phyloP scores from a whole-genome alignment of 805 yeast genomes.

The Dipodascus albidus region DNA sequence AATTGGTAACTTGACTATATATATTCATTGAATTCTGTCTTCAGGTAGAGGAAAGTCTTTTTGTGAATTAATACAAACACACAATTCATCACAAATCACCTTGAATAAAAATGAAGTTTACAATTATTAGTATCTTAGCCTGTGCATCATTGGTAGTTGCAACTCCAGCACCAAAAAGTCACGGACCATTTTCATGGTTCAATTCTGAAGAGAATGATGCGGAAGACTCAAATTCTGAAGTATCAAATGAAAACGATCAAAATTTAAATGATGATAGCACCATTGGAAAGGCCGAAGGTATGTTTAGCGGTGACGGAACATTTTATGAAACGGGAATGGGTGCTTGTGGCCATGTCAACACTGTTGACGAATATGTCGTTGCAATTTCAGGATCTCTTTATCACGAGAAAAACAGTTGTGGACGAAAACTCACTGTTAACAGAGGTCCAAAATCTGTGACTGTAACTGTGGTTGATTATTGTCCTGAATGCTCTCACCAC shows the following conservation, averaged over 20 bases:
- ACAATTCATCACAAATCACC: no score
- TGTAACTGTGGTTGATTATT: slow-evolving; percentile 46
- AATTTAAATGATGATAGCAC: no score
- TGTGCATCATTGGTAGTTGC: no score
- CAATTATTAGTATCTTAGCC: no score
- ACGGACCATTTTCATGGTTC: no score
- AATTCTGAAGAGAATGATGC: no score
- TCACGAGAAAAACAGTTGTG: slow-evolving; percentile 38
- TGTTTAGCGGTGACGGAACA: slow-evolving; percentile 26
- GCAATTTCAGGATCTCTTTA: slow-evolving; percentile 34
- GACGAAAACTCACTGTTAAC: slow-evolving; percentile 36
- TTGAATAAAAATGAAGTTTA: no score
- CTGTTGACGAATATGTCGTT: slow-evolving; percentile 39
- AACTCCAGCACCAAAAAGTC: no score
- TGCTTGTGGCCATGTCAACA: slow-evolving; percentile 41
- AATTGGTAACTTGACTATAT: no score
- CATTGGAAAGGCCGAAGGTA: not conserved
- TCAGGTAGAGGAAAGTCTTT: no score
- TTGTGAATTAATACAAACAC: no score
- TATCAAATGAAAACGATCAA: not conserved
- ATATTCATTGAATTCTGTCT: no score
- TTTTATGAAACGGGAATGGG: slow-evolving; percentile 32
- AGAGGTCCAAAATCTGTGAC: slow-evolving; percentile 40
- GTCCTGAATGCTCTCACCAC: slow-evolving; percentile 40
- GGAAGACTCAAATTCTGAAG: not conserved